These are phyloP conservation scores for Amanita molliuscula DNA, from an alignment of 768 basidiomycete genomes.

Conservation along the genomic window DNA sequence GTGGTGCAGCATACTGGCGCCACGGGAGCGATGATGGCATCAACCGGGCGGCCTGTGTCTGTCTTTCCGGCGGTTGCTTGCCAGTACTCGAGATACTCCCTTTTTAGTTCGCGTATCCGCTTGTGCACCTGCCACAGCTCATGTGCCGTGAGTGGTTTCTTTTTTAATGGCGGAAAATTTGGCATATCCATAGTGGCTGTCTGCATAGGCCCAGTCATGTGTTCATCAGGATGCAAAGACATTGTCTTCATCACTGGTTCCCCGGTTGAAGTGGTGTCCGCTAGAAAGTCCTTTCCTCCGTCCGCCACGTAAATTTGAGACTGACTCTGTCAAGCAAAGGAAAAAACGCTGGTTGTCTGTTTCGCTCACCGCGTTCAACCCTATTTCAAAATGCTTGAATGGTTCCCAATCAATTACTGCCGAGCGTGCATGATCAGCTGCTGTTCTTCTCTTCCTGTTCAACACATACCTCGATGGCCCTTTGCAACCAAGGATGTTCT, in stretches of 20 bases:
- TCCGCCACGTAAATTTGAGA: constrained; percentile 35
- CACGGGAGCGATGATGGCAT: constrained; percentile 61
- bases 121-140: constrained; percentile 63
- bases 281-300: constrained; percentile 33
- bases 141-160: constrained; percentile 30
- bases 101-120: constrained; percentile 34
- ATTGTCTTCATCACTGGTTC: constrained; percentile 49
- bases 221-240: constrained; percentile 20
- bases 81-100: constrained; percentile 56
- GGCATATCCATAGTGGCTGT: neutral
- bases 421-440: neutral
- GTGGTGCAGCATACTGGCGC: constrained; percentile 51
- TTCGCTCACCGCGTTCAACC: constrained; percentile 26
- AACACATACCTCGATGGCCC: constrained; percentile 51
- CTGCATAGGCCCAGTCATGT: neutral
- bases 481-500: constrained; percentile 46
- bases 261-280: constrained; percentile 26
- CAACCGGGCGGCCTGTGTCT: constrained; percentile 63
- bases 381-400: constrained; percentile 38
- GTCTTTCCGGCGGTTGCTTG: constrained; percentile 38
- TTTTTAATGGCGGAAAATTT: constrained; percentile 16
- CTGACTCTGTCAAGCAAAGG: constrained; percentile 15
- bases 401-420: constrained; percentile 66
- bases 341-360: neutral
- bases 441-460: neutral